Conservation (phyloP, 495 filamentous ascomycete species). For the Trichoderma gamsii region DNA sequence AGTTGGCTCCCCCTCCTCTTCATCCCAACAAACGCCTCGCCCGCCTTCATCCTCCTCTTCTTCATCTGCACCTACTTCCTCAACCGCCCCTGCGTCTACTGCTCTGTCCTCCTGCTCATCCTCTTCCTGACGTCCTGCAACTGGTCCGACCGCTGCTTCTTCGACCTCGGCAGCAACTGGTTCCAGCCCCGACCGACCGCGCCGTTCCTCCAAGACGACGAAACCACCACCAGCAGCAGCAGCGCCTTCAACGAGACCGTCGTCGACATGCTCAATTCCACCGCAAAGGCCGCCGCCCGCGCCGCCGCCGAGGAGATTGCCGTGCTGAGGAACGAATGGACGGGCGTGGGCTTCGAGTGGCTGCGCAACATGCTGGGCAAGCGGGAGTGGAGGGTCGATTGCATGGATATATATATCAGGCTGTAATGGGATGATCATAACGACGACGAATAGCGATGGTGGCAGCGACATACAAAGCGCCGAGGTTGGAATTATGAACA, state of each 20-base stretch:
- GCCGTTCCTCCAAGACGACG: slow-evolving; percentile 20
- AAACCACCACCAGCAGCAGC: slow-evolving; percentile 13
- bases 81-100: slow-evolving; percentile 86
- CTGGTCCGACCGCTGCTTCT: slow-evolving; percentile 86
- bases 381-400: slow-evolving; percentile 77
- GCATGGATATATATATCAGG: slow-evolving; percentile 73
- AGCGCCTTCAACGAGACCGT: slow-evolving; percentile 28
- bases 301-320: slow-evolving; percentile 60
- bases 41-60: slow-evolving; percentile 84
- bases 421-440: slow-evolving; percentile 36
- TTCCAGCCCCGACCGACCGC: slow-evolving; percentile 56
- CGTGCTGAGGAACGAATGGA: slow-evolving; percentile 58
- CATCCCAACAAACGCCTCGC: slow-evolving; percentile 71
- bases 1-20: slow-evolving; percentile 71
- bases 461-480: neutral
- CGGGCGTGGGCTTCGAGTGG: slow-evolving; percentile 78
- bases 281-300: slow-evolving; percentile 52
- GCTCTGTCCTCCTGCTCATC: slow-evolving; percentile 79
- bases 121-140: slow-evolving; percentile 85
- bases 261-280: slow-evolving; percentile 31
- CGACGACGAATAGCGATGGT: neutral
- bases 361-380: slow-evolving; percentile 65
- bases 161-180: slow-evolving; percentile 78
- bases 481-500: too few species aligned
- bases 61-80: slow-evolving; percentile 85